Base-by-base conservation (phyloP, 2,329 filamentous ascomycete species). In the Cladophialophora exuberans region DNA sequence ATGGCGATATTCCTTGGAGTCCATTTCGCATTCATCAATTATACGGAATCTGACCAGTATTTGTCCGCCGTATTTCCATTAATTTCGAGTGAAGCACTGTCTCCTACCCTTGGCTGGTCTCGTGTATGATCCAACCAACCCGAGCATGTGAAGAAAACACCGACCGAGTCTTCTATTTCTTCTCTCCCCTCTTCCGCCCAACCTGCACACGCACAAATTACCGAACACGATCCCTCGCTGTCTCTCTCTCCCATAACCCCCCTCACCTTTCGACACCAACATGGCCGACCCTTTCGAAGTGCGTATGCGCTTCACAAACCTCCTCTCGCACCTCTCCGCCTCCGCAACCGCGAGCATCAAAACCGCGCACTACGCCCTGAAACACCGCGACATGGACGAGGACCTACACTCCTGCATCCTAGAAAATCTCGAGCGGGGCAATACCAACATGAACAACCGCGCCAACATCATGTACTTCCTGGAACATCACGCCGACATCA, bases 391-490 rank as follows among this genome's bases (percentile, higher is more conserved):
- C 67, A 90, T 96, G 85, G 90, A 95, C 69, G 95, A 99, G 76
- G 94, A 99, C 73, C 77, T 99, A 65, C 94, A 99, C 72, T 96
- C 89, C 17, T 99, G 95, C 73, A 97, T 99, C 66, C 75, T 99
- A 38, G 94, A 99, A 74, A 93, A 97, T 72, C 81, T 99, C 25
- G 93, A 97, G 72, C 78, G 83, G 15, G 56, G 59, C 64, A 93
- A 89, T 63, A 96, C 90, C 64, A 93, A 89, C 64, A 96, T 99
- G 88, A 99, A 99, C 73, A 96, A 87, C 47, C 83, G 93, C 57
- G 95, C 94, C 56, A 99, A 99, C 70, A 97, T 99, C 71, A 96
- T 99, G 88, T 99, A 96, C 74, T 99, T 99, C 73, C 88, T 99
- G 68, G 93, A 97, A 68, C 88, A 93, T 64, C 89, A 99, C 64